Evolutionary conservation across 2,329 filamentous ascomycete genomes (phyloP).

Genomic region (Teratosphaeriaceae sp.): DNA sequence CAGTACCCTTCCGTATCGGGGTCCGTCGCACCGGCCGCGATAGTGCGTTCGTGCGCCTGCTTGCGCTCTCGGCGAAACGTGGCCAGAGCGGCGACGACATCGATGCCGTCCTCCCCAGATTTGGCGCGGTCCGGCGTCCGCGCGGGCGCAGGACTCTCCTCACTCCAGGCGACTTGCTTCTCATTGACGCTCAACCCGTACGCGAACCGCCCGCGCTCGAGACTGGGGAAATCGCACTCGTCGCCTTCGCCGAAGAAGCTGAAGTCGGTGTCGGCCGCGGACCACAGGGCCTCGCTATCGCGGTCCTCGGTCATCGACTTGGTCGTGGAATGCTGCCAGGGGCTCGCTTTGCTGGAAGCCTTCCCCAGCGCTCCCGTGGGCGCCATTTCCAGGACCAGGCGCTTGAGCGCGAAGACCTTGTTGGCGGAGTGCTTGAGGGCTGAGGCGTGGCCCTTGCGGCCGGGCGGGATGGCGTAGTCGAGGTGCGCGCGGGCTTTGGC

Average conservation of each 20-base stretch:
- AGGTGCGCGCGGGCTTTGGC: conserved; percentile 47
- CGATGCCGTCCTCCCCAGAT: conserved; percentile 24
- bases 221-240: conserved; percentile 30
- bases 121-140: conserved; percentile 2
- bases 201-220: conserved; percentile 18
- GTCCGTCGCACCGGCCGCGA: conserved; percentile 28
- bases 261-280: conserved; percentile 53
- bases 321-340: conserved; percentile 39
- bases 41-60: conserved; percentile 38
- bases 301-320: conserved; percentile 53
- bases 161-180: conserved; percentile 20
- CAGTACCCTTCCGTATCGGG: conserved; percentile 50
- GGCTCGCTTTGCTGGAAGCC: conserved; percentile 29
- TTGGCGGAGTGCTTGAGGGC: conserved; percentile 35
- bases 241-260: conserved; percentile 50
- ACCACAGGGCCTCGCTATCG: conserved; percentile 55
- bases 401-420: conserved; percentile 46
- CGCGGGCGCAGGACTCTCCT: neutral
- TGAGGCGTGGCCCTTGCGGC: conserved; percentile 42
- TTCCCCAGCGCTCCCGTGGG: conserved; percentile 33
- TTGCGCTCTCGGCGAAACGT: conserved; percentile 49
- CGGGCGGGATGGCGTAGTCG: conserved; percentile 55
- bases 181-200: conserved; percentile 10
- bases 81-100: conserved; percentile 49
- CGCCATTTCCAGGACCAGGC: conserved; percentile 53